Percentiles rank a stretch among this genome's conserved stretches.
phyloP scores from a whole-genome alignment of 2,329 filamentous ascomycete species.

The Claviceps pusilla region DNA sequence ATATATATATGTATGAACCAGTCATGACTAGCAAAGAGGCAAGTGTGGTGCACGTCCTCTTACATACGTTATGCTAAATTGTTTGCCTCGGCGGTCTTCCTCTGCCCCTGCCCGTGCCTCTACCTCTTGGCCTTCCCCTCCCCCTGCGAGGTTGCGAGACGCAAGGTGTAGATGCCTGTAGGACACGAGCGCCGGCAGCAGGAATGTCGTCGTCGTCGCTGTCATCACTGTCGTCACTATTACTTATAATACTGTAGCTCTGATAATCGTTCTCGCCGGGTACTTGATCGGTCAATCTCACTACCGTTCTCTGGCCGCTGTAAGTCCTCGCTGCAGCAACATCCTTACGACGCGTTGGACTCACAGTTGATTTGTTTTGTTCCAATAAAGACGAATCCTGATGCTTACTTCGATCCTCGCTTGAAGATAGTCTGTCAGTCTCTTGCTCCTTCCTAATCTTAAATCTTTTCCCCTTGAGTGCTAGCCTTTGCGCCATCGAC shows the following conservation, averaged over 20 bases:
- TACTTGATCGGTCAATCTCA: conserved; percentile 6
- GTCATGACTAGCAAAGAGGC: not conserved
- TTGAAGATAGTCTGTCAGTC: not conserved
- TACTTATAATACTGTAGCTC: not conserved
- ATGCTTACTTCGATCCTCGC: not conserved
- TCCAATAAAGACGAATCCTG: not conserved
- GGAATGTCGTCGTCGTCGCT: conserved; percentile 10
- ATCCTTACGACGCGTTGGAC: not conserved
- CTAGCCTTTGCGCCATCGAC: conserved; percentile 44
- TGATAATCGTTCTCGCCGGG: conserved; percentile 3
- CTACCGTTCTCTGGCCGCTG: conserved; percentile 3
- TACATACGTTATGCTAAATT: not conserved
- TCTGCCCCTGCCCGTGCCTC: conserved; percentile 5
- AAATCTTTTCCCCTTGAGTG: conserved; percentile 36
- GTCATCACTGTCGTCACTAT: conserved; percentile 8
- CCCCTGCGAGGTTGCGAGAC: conserved; percentile 1
- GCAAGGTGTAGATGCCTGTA: not conserved
- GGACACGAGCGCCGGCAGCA: conserved; percentile 1
- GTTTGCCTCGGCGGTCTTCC: not conserved
- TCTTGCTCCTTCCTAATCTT: conserved; percentile 30
- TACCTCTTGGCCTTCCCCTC: conserved; percentile 5
- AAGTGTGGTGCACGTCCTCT: not conserved
- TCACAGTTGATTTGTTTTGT: not conserved
- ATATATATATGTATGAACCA: not conserved
- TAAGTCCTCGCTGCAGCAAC: not conserved